Conservation (phyloP, 106 monocot species). For the Posidonia australis region DNA sequence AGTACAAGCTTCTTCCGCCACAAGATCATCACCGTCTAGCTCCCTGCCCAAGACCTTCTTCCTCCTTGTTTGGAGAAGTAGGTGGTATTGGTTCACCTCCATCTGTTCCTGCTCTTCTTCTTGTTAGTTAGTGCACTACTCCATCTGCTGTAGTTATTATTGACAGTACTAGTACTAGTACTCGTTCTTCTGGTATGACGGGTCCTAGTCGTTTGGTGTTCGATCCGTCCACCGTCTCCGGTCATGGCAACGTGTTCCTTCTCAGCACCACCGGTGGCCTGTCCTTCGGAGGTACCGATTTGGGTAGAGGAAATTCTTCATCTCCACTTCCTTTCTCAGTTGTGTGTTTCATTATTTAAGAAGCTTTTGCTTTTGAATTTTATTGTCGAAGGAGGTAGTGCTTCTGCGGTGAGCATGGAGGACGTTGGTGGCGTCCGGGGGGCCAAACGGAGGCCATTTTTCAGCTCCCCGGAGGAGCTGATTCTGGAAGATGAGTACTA, state of each 20-base stretch:
- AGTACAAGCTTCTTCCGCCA: conserved; percentile 93
- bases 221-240: too few species aligned
- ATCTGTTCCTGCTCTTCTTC: not conserved
- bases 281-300: too few species aligned
- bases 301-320: too few species aligned
- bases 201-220: too few species aligned
- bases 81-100: too few species aligned
- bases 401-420: conserved; percentile 26
- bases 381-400: conserved; percentile 15
- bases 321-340: not conserved
- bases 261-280: too few species aligned
- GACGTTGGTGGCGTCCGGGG: conserved; percentile 13
- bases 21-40: conserved; percentile 43
- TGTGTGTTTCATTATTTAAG: not conserved
- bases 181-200: too few species aligned
- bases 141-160: too few species aligned
- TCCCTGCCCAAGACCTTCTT: not conserved
- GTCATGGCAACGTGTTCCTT: too few species aligned
- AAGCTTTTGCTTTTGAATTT: not conserved
- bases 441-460: conserved; percentile 47
- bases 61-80: not conserved
- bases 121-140: not conserved
- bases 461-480: conserved; percentile 50
- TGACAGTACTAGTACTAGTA: too few species aligned
- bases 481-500: conserved; percentile 71